A percentile compares a stretch with the other conserved stretches of the same genome.
Evolutionary conservation across 2,329 filamentous ascomycete species (phyloP).

Genomic region (Remersonia thermophila): DNA sequence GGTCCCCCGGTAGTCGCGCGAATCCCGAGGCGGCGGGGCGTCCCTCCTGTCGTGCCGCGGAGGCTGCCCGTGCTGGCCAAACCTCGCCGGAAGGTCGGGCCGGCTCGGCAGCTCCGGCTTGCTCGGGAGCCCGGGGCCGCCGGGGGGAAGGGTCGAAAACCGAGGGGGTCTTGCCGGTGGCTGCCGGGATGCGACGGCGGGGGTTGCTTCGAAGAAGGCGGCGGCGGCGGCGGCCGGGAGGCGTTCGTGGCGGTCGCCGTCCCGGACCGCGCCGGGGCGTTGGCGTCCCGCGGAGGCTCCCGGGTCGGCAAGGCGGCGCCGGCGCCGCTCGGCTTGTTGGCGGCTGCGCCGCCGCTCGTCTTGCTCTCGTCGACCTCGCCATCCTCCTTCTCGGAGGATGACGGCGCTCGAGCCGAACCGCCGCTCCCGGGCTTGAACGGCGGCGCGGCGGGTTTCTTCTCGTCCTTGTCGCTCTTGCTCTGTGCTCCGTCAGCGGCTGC

Average conservation of each 20-base stretch:
- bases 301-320: constrained; percentile 6
- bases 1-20: constrained; percentile 24
- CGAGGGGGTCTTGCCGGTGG: constrained; percentile 23
- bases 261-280: not conserved
- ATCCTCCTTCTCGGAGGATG: constrained; percentile 49
- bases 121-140: constrained; percentile 21
- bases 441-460: constrained; percentile 38
- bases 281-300: constrained; percentile 16
- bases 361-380: constrained; percentile 58
- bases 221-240: not conserved
- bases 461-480: constrained; percentile 26
- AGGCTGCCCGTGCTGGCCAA: constrained; percentile 22
- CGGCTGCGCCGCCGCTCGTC: constrained; percentile 16
- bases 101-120: constrained; percentile 17
- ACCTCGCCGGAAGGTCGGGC: constrained; percentile 23
- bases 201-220: constrained; percentile 4
- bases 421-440: constrained; percentile 45
- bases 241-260: too few species aligned
- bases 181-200: constrained; percentile 7
- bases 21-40: constrained; percentile 5
- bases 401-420: constrained; percentile 19
- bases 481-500: constrained; percentile 26
- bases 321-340: constrained; percentile 13
- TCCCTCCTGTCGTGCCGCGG: constrained; percentile 19
- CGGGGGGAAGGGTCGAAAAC: constrained; percentile 23